These are phyloP conservation scores for Westerdykella sp. DNA, from an alignment of 2,329 filamentous ascomycete genomes.

Conservation along the genomic window DNA sequence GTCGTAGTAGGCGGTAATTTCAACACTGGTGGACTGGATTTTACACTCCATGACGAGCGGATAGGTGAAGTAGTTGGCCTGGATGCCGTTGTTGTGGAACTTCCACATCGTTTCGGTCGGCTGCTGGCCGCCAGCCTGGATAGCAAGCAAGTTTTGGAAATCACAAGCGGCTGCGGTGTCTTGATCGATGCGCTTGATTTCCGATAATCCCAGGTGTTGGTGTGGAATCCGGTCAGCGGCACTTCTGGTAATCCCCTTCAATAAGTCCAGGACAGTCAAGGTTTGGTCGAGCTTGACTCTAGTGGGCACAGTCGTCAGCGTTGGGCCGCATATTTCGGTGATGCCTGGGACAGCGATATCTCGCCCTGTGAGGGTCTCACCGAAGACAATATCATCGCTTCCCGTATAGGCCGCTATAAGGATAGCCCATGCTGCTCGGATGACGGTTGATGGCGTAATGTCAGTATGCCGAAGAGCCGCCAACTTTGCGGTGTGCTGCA, in stretches of 20 bases:
- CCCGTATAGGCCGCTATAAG: conserved; percentile 22
- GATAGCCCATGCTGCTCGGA: conserved; percentile 30
- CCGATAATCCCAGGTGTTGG: conserved; percentile 35
- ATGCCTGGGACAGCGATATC: conserved; percentile 30
- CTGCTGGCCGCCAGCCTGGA: conserved; percentile 39
- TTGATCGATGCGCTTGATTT: conserved; percentile 40
- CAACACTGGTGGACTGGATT: conserved; percentile 12
- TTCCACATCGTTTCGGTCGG: conserved; percentile 24
- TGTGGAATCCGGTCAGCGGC: conserved; percentile 28
- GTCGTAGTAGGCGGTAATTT: conserved; percentile 25
- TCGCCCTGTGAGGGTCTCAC: conserved; percentile 33
- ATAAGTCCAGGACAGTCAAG: conserved; percentile 19
- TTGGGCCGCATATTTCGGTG: conserved; percentile 33
- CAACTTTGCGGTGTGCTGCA: conserved; percentile 21
- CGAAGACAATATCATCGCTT: conserved; percentile 28
- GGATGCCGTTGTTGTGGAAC: conserved; percentile 21
- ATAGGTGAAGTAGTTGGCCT: conserved; percentile 30
- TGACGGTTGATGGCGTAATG: conserved; percentile 28
- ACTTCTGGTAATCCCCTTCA: conserved; percentile 15
- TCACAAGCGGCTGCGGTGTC: conserved; percentile 53
- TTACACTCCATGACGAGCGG: conserved; percentile 29
- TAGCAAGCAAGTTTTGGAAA: conserved; percentile 50
- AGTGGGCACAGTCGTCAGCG: conserved; percentile 37
- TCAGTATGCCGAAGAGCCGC: conserved; percentile 17
- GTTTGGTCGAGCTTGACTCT: conserved; percentile 25